phyloP scores from a whole-genome alignment of 2,329 filamentous ascomycete genomes.

The Penicillium italicum region DNA sequence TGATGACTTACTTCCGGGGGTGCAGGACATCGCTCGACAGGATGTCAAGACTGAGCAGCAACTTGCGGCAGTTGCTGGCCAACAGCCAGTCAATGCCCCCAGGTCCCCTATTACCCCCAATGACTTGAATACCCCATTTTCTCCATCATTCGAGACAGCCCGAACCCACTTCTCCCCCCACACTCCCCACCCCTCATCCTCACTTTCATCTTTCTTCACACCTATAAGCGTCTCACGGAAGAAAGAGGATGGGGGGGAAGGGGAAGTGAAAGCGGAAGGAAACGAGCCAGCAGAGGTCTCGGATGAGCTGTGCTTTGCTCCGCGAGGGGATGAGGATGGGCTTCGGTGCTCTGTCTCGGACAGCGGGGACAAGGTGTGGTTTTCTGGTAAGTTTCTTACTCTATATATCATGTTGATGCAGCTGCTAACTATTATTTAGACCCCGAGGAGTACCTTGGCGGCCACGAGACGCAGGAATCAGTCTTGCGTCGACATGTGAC shows the following conservation, averaged over 20 bases:
- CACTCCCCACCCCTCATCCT: neutral
- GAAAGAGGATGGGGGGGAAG: neutral
- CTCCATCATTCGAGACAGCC: neutral
- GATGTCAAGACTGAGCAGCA: neutral
- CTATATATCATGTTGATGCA: neutral
- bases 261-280: neutral
- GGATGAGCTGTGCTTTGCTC: neutral
- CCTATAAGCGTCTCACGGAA: neutral
- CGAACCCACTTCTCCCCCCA: neutral
- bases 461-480: neutral
- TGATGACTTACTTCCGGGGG: neutral
- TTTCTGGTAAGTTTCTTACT: neutral
- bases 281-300: neutral
- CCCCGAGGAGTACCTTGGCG: neutral
- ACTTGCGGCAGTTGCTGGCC: neutral
- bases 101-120: neutral
- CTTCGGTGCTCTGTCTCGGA: neutral
- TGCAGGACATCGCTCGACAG: neutral
- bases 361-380: neutral
- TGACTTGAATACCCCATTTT: neutral
- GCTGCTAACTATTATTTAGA: neutral
- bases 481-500: neutral
- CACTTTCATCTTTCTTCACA: neutral
- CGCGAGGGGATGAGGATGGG: neutral
- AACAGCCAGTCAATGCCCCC: neutral